Evolutionary conservation across 2,329 filamentous ascomycete species (phyloP).

Genomic region (Mycosphaerella sp.): DNA sequence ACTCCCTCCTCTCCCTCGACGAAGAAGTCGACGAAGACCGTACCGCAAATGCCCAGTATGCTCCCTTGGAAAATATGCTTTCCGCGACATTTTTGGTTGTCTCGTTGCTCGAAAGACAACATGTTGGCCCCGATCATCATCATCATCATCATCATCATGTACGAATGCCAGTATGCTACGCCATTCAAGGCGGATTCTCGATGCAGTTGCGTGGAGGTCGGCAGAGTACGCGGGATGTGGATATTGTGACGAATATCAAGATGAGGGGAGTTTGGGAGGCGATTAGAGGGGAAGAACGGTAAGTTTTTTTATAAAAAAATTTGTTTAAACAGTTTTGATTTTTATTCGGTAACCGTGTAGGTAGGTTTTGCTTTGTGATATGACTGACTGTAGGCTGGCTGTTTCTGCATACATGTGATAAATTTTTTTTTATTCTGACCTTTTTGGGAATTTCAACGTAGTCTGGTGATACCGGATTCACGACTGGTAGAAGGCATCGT

Average conservation of each 20-base stretch:
- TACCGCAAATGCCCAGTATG: neutral
- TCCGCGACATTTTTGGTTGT: constrained; percentile 1
- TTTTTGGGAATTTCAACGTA: neutral
- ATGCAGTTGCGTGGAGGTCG: constrained; percentile 10
- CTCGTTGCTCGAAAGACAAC: neutral
- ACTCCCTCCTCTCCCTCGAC: constrained; percentile 2
- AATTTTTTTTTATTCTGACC: too few species aligned
- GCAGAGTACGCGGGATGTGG: constrained; percentile 8
- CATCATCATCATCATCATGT: too few species aligned
- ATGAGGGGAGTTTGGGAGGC: constrained; percentile 11
- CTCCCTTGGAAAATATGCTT: constrained; percentile 5
- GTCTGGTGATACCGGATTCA: constrained; percentile 5
- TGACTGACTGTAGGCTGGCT: neutral
- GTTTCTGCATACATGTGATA: neutral
- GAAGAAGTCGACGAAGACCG: constrained; percentile 4
- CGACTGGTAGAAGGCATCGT: constrained; percentile 7
- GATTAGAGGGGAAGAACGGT: constrained; percentile 4
- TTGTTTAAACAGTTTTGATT: too few species aligned
- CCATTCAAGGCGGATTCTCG: constrained; percentile 9
- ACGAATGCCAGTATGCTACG: neutral
- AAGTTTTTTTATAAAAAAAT: neutral
- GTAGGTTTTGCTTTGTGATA: neutral
- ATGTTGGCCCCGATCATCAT: neutral
- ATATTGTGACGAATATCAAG: constrained; percentile 9
- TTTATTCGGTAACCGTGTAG: neutral